phyloP scores from a whole-genome alignment of 495 filamentous ascomycete species.

The Daldinia decipiens region DNA sequence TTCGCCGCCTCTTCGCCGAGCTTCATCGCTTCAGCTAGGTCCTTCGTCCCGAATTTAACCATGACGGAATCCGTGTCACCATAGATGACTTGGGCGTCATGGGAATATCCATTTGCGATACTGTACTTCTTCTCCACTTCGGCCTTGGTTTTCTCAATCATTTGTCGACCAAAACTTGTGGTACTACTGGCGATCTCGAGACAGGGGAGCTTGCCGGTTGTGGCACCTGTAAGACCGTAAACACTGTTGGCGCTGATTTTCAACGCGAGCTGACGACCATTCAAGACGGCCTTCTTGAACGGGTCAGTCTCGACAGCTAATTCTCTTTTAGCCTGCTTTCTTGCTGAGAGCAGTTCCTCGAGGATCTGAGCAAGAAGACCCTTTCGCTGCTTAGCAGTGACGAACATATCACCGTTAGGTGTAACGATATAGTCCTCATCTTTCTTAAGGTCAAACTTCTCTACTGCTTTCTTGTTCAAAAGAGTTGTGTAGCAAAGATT shows the following conservation, averaged over 20 bases:
- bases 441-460: slow-evolving; percentile 76
- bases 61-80: slow-evolving; percentile 99
- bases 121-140: slow-evolving; percentile 91
- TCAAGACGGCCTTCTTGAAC: slow-evolving; percentile 97
- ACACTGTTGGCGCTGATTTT: slow-evolving; percentile 98
- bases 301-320: slow-evolving; percentile 90
- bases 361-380: slow-evolving; percentile 94
- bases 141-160: slow-evolving; percentile 96
- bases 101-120: slow-evolving; percentile 91
- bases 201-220: slow-evolving; percentile 94
- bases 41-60: slow-evolving; percentile 95
- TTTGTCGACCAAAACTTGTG: slow-evolving; percentile 93
- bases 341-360: slow-evolving; percentile 85
- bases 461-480: slow-evolving; percentile 80
- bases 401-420: slow-evolving; percentile 93
- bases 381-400: slow-evolving; percentile 87
- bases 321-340: slow-evolving; percentile 94
- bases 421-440: slow-evolving; percentile 97
- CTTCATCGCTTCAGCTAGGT: slow-evolving; percentile 89
- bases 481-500: slow-evolving; percentile 98
- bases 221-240: slow-evolving; percentile 96
- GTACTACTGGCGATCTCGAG: slow-evolving; percentile 95
- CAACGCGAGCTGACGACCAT: slow-evolving; percentile 95
- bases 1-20: slow-evolving; percentile 89
- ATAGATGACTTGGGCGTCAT: slow-evolving; percentile 96